Conservation (phyloP, 495 filamentous ascomycete species). For the Hypoxylon crocopeplum region DNA sequence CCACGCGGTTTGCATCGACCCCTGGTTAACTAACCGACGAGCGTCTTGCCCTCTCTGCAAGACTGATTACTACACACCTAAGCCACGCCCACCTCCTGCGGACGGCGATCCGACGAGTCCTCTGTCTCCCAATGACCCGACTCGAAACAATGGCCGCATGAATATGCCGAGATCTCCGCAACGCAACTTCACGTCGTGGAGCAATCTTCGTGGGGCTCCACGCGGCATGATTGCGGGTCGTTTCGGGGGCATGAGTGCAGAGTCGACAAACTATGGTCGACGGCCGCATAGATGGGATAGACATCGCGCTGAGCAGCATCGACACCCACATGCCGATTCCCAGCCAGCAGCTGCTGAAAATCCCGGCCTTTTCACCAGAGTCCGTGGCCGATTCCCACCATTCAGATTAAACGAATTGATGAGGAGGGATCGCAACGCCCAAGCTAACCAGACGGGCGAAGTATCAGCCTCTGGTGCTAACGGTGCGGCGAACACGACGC, state of each 20-base stretch:
- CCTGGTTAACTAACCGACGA: slow-evolving; percentile 90
- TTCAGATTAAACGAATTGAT: slow-evolving; percentile 32
- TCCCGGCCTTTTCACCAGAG: slow-evolving; percentile 27
- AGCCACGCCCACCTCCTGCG: slow-evolving; percentile 63
- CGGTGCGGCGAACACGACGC: slow-evolving; percentile 35
- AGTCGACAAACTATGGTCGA: slow-evolving; percentile 23
- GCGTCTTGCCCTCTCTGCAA: slow-evolving; percentile 98
- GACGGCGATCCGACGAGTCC: slow-evolving; percentile 43
- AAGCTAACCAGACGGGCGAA: slow-evolving; percentile 12
- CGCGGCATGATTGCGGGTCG: slow-evolving; percentile 40
- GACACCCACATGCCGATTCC: slow-evolving; percentile 11
- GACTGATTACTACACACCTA: slow-evolving; percentile 92
- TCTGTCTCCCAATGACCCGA: slow-evolving; percentile 34
- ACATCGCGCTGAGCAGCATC: slow-evolving; percentile 16
- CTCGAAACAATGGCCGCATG: slow-evolving; percentile 46
- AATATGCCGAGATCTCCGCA: slow-evolving; percentile 48
- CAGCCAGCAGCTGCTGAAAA: slow-evolving; percentile 20
- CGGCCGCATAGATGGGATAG: slow-evolving; percentile 29
- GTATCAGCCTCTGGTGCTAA: slow-evolving; percentile 27
- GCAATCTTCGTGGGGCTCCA: slow-evolving; percentile 39
- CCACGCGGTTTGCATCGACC: slow-evolving; percentile 92
- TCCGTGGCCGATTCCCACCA: slow-evolving; percentile 37
- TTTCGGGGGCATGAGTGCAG: slow-evolving; percentile 32
- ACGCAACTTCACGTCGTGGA: slow-evolving; percentile 42
- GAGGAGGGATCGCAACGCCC: slow-evolving; percentile 37